Conservation (phyloP, 2,329 filamentous ascomycete species). For the Fusarium sacchari region DNA sequence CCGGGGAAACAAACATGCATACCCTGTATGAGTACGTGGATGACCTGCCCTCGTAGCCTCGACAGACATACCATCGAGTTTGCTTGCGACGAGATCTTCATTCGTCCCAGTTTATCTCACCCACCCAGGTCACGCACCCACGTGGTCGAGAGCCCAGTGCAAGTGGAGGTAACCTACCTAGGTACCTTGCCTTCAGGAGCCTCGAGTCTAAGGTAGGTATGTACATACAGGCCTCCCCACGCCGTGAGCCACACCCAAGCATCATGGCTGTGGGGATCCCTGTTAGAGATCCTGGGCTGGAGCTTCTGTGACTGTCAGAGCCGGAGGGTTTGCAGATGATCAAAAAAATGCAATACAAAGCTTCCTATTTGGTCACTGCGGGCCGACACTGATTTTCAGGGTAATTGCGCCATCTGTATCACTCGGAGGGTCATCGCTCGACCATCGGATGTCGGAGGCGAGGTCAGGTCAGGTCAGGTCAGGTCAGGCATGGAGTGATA, state of each 20-base stretch:
- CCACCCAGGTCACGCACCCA: conserved; percentile 10
- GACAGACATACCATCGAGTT: background rate
- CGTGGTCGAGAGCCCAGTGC: conserved; percentile 20
- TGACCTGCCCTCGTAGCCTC: background rate
- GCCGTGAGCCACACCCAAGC: conserved; percentile 22
- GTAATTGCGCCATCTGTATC: conserved; percentile 8
- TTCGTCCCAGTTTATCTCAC: background rate
- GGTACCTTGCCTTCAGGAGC: background rate
- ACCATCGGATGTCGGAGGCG: conserved; percentile 4
- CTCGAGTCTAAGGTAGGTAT: too few species aligned
- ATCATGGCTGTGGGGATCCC: conserved; percentile 16
- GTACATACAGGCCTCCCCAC: conserved; percentile 32
- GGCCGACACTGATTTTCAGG: conserved; percentile 9
- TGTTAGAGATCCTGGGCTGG: conserved; percentile 6
- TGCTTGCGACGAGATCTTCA: background rate
- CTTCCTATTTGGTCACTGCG: conserved; percentile 29
- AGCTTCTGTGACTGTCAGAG: conserved; percentile 15
- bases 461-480: background rate
- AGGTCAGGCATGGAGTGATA: background rate
- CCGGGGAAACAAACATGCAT: background rate
- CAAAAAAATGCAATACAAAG: conserved; percentile 2
- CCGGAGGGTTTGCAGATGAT: conserved; percentile 13
- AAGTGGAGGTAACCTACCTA: too few species aligned
- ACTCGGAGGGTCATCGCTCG: background rate
- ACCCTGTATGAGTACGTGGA: background rate